phyloP scores from a whole-genome alignment of 2,329 filamentous ascomycete genomes.

The Pseudocercospora fuligena region DNA sequence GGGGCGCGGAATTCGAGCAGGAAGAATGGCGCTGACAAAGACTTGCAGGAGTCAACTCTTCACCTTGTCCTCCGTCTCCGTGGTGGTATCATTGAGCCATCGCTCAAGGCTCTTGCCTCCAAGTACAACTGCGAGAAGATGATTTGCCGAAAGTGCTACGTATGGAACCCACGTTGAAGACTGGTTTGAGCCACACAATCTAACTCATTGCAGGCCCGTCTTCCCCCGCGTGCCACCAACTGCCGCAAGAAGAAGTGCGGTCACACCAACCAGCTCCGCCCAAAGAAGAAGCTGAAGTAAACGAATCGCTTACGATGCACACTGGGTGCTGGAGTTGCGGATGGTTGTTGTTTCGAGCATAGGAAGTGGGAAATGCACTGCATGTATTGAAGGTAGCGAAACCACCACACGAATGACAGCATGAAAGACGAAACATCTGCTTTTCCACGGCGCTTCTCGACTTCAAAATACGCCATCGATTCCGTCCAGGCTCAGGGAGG shows the following conservation, averaged over 20 bases:
- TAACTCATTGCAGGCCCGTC: conserved; percentile 63
- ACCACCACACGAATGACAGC: conserved; percentile 14
- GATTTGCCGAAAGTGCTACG: conserved; percentile 99
- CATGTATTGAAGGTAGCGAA: conserved; percentile 13
- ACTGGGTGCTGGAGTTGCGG: conserved; percentile 22
- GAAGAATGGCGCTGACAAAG: conserved; percentile 25
- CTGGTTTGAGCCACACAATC: conserved; percentile 31
- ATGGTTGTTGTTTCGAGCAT: conserved; percentile 18
- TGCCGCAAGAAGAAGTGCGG: conserved; percentile 99
- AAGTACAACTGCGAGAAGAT: conserved; percentile 99
- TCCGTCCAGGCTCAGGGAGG: conserved; percentile 5
- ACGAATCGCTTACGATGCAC: conserved; percentile 22
- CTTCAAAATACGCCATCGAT: not conserved
- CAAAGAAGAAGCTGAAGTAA: conserved; percentile 99
- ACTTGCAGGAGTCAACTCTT: conserved; percentile 85
- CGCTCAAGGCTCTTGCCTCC: conserved; percentile 95
- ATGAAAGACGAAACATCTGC: conserved; percentile 11
- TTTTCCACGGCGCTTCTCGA: conserved; percentile 8
- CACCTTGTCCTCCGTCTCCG: conserved; percentile 98
- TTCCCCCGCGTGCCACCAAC: conserved; percentile 98
- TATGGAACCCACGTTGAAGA: conserved; percentile 53
- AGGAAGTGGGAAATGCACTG: conserved; percentile 13
- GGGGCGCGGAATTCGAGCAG: conserved; percentile 1
- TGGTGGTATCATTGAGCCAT: conserved; percentile 99
- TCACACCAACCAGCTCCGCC: conserved; percentile 99